Base-by-base conservation (phyloP, 331 rosid genomes). In the Pyracantha coccinea region DNA sequence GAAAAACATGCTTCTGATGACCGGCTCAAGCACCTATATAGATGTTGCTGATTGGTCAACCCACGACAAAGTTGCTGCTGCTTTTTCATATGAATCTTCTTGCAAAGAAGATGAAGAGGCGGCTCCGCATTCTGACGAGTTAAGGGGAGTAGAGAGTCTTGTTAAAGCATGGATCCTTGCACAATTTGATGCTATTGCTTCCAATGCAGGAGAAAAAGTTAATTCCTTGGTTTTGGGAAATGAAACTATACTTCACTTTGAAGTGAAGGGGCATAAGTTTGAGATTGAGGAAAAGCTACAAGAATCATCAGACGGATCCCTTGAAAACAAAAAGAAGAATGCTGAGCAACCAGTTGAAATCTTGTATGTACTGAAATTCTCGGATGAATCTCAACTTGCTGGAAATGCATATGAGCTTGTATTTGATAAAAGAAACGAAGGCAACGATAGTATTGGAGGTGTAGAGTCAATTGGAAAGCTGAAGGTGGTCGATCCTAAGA, bases 221-320 rank as follows among this genome's bases (percentile, higher is more conserved):
- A 78, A 79, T 79, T 84, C 96, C 41, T 76, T 91, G 79, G 62
- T 83, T 81, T 54, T 91, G 75, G 85, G 95, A 69, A 73, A 73
- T 78, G 86, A 86, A 75, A 90, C 92, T 74, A 76, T 94, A 79
- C 88, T 94, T 86, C 96, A 94, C 71, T 85, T 87, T 77, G 88
- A 87, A 77, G 81, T 87, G 79, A 78, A 78, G 76, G 83, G 83
- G 69, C 55, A 41, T 61, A 84, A 77, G 66, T 75, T 58, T 81
- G 88, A 85, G 78, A 69, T 71, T 61, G 59, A 75, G 61, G 89
- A 72, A 75, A 86, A 83, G 77, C 68, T 74, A 65, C 83, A 74
- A 32, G 80, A 79, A 44, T 65, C 86, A 55, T 38, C 83, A 75
- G 62, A 78, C 83, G 80, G 67, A 70, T 76, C 85, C 74, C 82